Evolutionary conservation across 2,329 filamentous ascomycete genomes (phyloP), one percentile per base, ranked within the genome.

Genomic region (Alternaria ethzedia): DNA sequence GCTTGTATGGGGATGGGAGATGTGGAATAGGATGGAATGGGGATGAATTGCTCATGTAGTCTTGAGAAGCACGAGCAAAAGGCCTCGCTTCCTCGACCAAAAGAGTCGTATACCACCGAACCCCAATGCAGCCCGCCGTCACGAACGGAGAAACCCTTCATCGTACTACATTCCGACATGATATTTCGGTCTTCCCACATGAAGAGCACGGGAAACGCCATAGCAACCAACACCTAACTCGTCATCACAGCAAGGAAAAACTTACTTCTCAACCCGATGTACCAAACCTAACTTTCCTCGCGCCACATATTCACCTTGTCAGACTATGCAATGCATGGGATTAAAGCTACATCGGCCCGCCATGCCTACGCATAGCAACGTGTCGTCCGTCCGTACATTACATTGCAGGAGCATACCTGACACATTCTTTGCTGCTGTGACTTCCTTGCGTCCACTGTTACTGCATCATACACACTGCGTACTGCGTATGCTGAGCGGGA

Each of bases 401-500:
- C 32, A 36, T 36, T 36, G 32, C 32, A 36, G 32, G 32, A 36
- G 28, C 6, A 30, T 43, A n/a, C 26, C 10, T 45, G 25, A 52
- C 43, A 52, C 49, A 36, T 36, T 51, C 15, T 15, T 36, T 36
- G 28, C 47, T 52, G 47, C 21, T n/a, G 28, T 44, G 20, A 23
- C 49, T 36, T 36, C 32, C 32, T 36, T 36, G 32, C 32, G 32
- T 36, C 15, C 32, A 36, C 32, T 36, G 15, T 36, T n/a, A 36
- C 32, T n/a, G 32, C 32, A 36, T 36, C 32, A 36, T 36, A 46
- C 30, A 20, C 28, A 4, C 13, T 28, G 26, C 46, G 9, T 26
- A 36, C 28, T 52, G 51, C 50, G 54, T 60, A 67, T 57, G 64
- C 26, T 17, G 52, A 52, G 52, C 63, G 65, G 59, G 25, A 67